Evolutionary conservation across 2,329 filamentous ascomycete genomes (phyloP).

Genomic region (Colletotrichum theobromicola): DNA sequence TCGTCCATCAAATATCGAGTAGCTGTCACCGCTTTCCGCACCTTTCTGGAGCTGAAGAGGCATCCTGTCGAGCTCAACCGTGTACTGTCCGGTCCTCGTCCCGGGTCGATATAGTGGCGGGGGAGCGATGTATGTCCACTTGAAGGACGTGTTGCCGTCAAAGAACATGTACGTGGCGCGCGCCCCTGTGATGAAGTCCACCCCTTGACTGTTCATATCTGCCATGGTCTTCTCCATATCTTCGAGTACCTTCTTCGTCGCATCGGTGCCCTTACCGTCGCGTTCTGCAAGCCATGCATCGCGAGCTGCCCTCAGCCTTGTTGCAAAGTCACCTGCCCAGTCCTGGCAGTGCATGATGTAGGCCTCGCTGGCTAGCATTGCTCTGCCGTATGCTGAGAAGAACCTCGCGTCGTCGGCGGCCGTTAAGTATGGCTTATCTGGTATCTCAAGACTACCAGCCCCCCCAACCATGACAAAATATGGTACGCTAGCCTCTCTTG

Average conservation of each 20-base stretch:
- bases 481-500: not conserved
- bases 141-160: not conserved
- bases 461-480: constrained; percentile 1
- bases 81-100: not conserved
- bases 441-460: not conserved
- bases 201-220: not conserved
- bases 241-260: not conserved
- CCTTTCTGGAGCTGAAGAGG: not conserved
- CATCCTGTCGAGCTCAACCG: not conserved
- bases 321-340: not conserved
- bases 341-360: not conserved
- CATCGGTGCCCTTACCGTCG: not conserved
- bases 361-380: not conserved
- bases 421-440: not conserved
- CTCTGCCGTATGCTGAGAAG: not conserved
- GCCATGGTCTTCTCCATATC: not conserved
- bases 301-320: not conserved
- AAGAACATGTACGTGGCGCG: not conserved
- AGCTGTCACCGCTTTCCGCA: not conserved
- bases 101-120: not conserved
- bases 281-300: not conserved
- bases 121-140: not conserved
- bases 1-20: not conserved
- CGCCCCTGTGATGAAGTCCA: not conserved
- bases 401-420: not conserved